phyloP scores from a whole-genome alignment of 495 filamentous ascomycete genomes.

The Trypethelium eluteriae region DNA sequence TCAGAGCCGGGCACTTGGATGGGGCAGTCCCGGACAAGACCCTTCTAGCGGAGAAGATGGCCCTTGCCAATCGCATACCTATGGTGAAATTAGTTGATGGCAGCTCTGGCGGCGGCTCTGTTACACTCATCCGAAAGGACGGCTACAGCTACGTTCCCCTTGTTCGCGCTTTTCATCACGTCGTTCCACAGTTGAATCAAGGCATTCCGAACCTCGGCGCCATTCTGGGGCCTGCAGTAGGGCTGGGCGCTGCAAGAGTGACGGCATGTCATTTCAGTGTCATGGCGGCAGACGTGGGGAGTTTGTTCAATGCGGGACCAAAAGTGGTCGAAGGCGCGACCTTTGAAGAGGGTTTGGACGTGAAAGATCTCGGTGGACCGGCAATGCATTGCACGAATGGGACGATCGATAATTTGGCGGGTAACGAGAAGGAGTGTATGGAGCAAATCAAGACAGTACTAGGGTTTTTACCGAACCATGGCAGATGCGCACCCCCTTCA shows the following conservation, averaged over 20 bases:
- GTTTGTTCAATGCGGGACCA: slow-evolving; percentile 56
- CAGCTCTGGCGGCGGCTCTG: slow-evolving; percentile 53
- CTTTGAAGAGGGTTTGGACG: slow-evolving; percentile 52
- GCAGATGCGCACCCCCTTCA: slow-evolving; percentile 19
- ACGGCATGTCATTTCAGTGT: slow-evolving; percentile 58
- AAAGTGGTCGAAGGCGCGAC: slow-evolving; percentile 53
- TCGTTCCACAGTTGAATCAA: slow-evolving; percentile 51
- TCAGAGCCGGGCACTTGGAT: slow-evolving; percentile 56
- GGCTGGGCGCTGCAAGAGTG: slow-evolving; percentile 54
- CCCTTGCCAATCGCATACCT: slow-evolving; percentile 38
- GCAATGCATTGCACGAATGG: slow-evolving; percentile 57
- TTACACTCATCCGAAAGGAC: slow-evolving; percentile 48
- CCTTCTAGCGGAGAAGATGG: slow-evolving; percentile 48
- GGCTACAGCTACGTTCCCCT: slow-evolving; percentile 53
- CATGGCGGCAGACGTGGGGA: slow-evolving; percentile 55
- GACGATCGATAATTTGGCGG: slow-evolving; percentile 57
- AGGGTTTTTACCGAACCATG: slow-evolving; percentile 48
- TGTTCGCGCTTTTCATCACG: slow-evolving; percentile 43
- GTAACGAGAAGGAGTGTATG: slow-evolving; percentile 52
- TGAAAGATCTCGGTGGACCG: slow-evolving; percentile 50
- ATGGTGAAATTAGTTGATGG: slow-evolving; percentile 59
- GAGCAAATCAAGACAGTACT: slow-evolving; percentile 50
- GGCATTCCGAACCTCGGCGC: slow-evolving; percentile 58
- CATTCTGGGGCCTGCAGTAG: slow-evolving; percentile 55
- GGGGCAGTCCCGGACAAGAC: slow-evolving; percentile 52